These are phyloP conservation scores for Triticum monococcum DNA, from an alignment of 176 grass and related monocot genomes.

Conservation along the genomic window DNA sequence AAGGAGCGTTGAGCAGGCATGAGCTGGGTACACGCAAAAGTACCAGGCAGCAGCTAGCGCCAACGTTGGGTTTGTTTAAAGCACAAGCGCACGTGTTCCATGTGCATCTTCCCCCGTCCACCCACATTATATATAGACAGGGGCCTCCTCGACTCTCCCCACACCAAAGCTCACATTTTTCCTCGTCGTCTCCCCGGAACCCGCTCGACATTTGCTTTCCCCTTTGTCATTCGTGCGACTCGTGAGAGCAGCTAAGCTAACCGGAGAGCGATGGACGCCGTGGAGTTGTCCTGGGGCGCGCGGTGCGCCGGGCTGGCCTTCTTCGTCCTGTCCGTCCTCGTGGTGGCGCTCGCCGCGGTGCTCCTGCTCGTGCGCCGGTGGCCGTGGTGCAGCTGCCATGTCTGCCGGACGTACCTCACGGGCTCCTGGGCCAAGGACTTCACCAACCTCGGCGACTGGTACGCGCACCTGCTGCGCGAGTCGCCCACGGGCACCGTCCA, in stretches of 20 bases:
- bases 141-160: not conserved
- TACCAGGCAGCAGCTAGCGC: not conserved
- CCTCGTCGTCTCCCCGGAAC: not conserved
- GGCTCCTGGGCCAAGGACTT: constrained; percentile 17
- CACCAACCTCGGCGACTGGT: constrained; percentile 34
- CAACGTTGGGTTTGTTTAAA: not conserved
- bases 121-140: constrained; percentile 13
- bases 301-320: constrained; percentile 13
- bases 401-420: constrained; percentile 12
- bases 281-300: constrained; percentile 19
- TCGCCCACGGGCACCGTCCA: constrained; percentile 53
- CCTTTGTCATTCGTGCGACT: not conserved
- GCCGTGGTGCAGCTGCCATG: constrained; percentile 48
- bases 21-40: constrained; percentile 21
- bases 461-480: constrained; percentile 33
- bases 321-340: constrained; percentile 22
- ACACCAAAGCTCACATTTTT: constrained; percentile 6
- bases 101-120: not conserved
- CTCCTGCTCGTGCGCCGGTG: constrained; percentile 29
- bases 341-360: constrained; percentile 12
- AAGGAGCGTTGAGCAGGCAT: not conserved
- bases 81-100: constrained; percentile 8
- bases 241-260: not conserved
- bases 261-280: not conserved
- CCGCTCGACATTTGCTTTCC: not conserved